phyloP scores from a whole-genome alignment of 192 early-diverging fungal genomes.

The Endogone sp. region DNA sequence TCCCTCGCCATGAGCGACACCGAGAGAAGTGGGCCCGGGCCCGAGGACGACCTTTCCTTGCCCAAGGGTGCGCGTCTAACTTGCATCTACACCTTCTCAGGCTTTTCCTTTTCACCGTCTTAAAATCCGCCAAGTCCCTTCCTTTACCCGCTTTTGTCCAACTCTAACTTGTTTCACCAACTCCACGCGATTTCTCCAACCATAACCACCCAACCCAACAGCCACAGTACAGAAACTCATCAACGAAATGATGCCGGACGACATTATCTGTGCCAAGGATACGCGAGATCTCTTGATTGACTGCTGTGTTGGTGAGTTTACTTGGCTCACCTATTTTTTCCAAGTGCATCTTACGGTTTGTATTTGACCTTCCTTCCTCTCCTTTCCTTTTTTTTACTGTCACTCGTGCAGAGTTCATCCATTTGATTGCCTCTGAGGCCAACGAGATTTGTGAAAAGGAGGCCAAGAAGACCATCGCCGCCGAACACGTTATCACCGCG shows the following conservation, averaged over 20 bases:
- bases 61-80: conserved; percentile 71
- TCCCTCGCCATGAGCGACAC: conserved; percentile 60
- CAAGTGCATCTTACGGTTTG: neutral
- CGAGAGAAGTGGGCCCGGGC: conserved; percentile 33
- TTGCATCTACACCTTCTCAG: no score
- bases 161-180: neutral
- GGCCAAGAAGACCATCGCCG: conserved; percentile 93
- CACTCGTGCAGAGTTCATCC: conserved; percentile 79
- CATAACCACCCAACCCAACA: conserved; percentile 14
- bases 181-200: neutral
- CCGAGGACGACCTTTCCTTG: conserved; percentile 86
- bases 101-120: no score
- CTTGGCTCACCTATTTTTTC: neutral
- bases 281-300: conserved; percentile 92
- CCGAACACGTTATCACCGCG: conserved; percentile 90
- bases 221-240: conserved; percentile 95
- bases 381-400: conserved; percentile 10
- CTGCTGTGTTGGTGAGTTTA: conserved; percentile 83
- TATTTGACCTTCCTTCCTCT: neutral
- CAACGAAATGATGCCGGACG: conserved; percentile 90
- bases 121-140: neutral
- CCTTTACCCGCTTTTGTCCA: no score
- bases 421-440: conserved; percentile 89
- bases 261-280: conserved; percentile 92
- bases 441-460: conserved; percentile 98